These are phyloP conservation scores for Amoebophrya sp. DNA, from an alignment of 169 alveolate genomes.

Conservation along the genomic window DNA sequence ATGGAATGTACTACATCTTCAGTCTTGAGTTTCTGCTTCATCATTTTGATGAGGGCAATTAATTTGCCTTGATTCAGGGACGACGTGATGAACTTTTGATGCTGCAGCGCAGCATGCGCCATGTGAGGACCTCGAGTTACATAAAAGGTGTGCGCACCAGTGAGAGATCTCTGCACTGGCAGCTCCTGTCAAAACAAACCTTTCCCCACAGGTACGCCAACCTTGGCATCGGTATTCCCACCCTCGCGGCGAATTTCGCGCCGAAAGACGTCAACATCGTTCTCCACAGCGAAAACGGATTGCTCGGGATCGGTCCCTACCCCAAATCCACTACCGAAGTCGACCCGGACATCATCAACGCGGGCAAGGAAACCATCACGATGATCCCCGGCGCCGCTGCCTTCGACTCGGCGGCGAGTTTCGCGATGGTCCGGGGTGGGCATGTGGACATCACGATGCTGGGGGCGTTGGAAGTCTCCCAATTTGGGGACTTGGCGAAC, in stretches of 20 bases:
- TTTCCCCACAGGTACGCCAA: slow-evolving; percentile 21
- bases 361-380: neutral
- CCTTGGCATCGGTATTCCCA: neutral
- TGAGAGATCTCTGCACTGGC: too few species aligned
- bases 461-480: neutral
- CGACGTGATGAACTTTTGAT: too few species aligned
- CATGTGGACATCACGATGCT: neutral
- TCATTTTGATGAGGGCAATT: too few species aligned
- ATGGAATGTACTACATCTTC: neutral
- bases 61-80: too few species aligned
- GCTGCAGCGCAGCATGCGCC: too few species aligned
- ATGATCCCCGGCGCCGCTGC: neutral
- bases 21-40: too few species aligned
- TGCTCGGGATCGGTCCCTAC: neutral
- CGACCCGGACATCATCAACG: neutral
- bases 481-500: neutral
- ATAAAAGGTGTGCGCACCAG: too few species aligned
- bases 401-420: neutral
- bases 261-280: neutral
- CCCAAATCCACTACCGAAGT: neutral
- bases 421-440: slow-evolving; percentile 2
- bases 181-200: too few species aligned
- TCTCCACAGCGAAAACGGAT: neutral
- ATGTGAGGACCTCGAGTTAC: too few species aligned
- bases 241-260: neutral